Base-by-base conservation (phyloP, 2,329 filamentous ascomycete genomes). In the Aspergillus costaricaensis region DNA sequence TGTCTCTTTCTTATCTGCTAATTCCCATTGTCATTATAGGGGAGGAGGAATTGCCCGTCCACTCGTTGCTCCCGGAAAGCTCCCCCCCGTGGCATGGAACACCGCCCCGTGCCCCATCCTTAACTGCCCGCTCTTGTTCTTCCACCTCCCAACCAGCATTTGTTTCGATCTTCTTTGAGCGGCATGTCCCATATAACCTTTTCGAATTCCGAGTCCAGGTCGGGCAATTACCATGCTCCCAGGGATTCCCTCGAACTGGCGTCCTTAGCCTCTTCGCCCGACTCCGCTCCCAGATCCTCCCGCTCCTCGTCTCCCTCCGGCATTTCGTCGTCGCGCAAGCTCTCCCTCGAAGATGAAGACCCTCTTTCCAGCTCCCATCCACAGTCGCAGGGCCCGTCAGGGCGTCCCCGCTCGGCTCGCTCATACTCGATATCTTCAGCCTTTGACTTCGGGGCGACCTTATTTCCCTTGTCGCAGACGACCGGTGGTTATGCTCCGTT, bases 221-320 rank as follows among this genome's bases (percentile, higher is more conserved):
- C 70, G 57, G 70, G 68, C 56, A 69, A 63, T 49, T 64, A 65
- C 30, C 64, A 69, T 62, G 79, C 80, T 12, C 80, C 86, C 63
- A 91, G 95, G 80, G 95, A 99, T 83, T 98, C 94, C 50, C 87
- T 99, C 72, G 95, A 99, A 81, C 89, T 99, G 60, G 95, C 93
- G 62, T 97, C 93, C 56, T 87, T 99, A 65, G 95, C 94, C 62
- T 96, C 92, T 63, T 92, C 90, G 68, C 85, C 83, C 55, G 84
- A 84, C 64, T 85, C 85, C 52, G 83, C 80, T 51, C 84, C 83
- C 10, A 86, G 89, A 50, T 81, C 84, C n/a, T 90, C 89, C 15
- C 85, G 89, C 59, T 82, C 82, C 43, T 96, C 92, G 38, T 90
- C 87, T 2, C 86, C 88, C 41, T 91, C 90, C n/a, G 94, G 91